A percentile compares a stretch with the other conserved stretches of the same genome.
Evolutionary conservation across 768 basidiomycete genomes (phyloP).

Genomic region (Leccinum longicurvipes): DNA sequence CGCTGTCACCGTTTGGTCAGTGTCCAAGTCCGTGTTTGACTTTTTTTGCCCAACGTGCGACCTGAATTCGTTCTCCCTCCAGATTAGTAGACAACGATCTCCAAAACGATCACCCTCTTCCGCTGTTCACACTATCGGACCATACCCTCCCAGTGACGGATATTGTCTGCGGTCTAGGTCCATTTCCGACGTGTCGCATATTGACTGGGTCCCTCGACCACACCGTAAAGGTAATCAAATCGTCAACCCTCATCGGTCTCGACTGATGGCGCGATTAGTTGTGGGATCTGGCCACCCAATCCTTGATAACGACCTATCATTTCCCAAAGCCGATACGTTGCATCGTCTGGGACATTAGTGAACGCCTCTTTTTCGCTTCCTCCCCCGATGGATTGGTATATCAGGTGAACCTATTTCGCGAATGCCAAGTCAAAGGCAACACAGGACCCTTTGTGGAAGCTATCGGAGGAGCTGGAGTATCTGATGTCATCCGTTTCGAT

Average conservation of each 20-base stretch:
- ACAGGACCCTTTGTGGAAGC: slow-evolving; percentile 59
- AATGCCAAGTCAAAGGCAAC: slow-evolving; percentile 48
- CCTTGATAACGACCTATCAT: slow-evolving; percentile 81
- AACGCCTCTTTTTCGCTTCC: slow-evolving; percentile 86
- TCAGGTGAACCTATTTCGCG: slow-evolving; percentile 75
- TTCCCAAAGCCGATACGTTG: slow-evolving; percentile 75
- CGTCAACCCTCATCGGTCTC: slow-evolving; percentile 10
- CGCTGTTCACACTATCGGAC: slow-evolving; percentile 80
- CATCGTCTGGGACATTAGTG: slow-evolving; percentile 77
- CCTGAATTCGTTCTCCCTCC: slow-evolving; percentile 5
- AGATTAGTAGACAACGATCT: slow-evolving; percentile 74
- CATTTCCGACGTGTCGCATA: slow-evolving; percentile 72
- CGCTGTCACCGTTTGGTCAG: slow-evolving; percentile 82
- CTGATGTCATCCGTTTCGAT: slow-evolving; percentile 68
- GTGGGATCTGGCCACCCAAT: slow-evolving; percentile 74
- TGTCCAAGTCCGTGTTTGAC: slow-evolving; percentile 63
- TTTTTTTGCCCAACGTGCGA: slow-evolving; percentile 2
- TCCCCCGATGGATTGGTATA: slow-evolving; percentile 73
- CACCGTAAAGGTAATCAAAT: slow-evolving; percentile 72
- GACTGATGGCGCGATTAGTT: slow-evolving; percentile 43
- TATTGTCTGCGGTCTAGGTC: slow-evolving; percentile 73
- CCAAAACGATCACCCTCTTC: slow-evolving; percentile 73
- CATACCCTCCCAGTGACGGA: slow-evolving; percentile 90
- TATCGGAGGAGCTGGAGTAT: slow-evolving; percentile 68
- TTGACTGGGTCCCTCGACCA: slow-evolving; percentile 85